These are phyloP conservation scores for Stevia rebaudiana DNA, from an alignment of 140 eudicot species.

Conservation along the genomic window DNA sequence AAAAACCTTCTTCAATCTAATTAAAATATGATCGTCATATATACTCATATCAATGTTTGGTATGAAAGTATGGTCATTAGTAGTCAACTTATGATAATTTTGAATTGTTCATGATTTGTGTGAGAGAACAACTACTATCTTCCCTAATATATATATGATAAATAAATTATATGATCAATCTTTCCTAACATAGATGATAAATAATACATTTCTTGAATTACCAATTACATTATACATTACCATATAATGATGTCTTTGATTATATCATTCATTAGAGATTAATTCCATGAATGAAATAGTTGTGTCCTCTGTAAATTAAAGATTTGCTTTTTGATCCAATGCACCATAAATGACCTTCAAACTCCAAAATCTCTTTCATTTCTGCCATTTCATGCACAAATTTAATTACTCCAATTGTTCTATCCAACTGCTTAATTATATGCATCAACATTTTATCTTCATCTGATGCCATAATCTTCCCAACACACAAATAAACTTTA, in stretches of 20 bases:
- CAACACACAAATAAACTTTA: conserved; percentile 48
- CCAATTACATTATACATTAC: conserved; percentile 4
- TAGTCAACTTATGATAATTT: not conserved
- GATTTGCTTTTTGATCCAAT: conserved; percentile 49
- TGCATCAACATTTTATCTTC: conserved; percentile 53
- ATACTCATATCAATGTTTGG: not conserved
- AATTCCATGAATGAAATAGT: conserved; percentile 54
- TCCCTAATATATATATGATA: not conserved
- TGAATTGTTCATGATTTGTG: not conserved
- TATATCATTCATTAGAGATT: conserved; percentile 19
- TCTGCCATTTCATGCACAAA: conserved; percentile 67
- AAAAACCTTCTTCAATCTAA: too few species aligned
- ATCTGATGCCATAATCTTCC: conserved; percentile 64
- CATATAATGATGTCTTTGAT: not conserved
- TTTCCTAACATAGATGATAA: too few species aligned
- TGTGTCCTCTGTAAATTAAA: conserved; percentile 49
- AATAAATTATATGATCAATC: not conserved
- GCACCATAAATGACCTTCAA: conserved; percentile 86
- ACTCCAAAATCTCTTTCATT: conserved; percentile 55
- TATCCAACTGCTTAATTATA: conserved; percentile 65
- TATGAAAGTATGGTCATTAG: not conserved
- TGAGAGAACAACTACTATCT: not conserved
- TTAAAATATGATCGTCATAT: too few species aligned
- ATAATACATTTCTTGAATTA: not conserved
- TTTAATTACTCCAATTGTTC: conserved; percentile 55